These are phyloP conservation scores for Alnus rubra DNA, from an alignment of 306 rosid genomes.

Conservation along the genomic window DNA sequence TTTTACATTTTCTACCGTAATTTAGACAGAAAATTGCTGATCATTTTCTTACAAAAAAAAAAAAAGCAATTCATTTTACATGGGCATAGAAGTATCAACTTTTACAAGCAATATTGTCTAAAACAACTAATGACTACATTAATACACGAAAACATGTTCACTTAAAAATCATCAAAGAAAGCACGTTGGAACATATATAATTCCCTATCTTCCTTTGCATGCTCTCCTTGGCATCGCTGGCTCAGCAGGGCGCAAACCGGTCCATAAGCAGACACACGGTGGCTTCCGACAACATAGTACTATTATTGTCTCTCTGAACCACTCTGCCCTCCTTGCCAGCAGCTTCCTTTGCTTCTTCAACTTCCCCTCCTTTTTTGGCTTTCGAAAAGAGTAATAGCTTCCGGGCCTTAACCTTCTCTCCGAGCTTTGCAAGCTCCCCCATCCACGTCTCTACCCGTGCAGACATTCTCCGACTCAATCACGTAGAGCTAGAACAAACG, in stretches of 20 bases:
- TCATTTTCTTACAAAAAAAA: too few species aligned
- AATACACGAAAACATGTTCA: background rate
- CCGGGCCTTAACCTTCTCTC: slow-evolving; percentile 44
- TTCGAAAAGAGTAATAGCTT: slow-evolving; percentile 29
- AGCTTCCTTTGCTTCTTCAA: slow-evolving; percentile 19
- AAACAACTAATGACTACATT: background rate
- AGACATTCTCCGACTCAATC: slow-evolving; percentile 36
- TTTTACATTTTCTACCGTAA: too few species aligned
- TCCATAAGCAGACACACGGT: slow-evolving; percentile 78
- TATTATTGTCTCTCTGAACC: slow-evolving; percentile 17
- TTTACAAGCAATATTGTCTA: background rate
- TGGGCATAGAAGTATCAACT: background rate
- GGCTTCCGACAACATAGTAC: slow-evolving; percentile 59
- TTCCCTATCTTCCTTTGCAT: background rate
- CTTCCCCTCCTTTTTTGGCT: slow-evolving; percentile 38
- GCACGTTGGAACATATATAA: background rate
- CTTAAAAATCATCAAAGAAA: background rate
- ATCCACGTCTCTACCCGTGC: slow-evolving; percentile 65
- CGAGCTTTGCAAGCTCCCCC: slow-evolving; percentile 63
- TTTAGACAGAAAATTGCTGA: too few species aligned
- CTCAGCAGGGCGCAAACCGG: slow-evolving; percentile 79
- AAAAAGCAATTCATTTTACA: slow-evolving; percentile 6
- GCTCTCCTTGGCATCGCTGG: background rate
- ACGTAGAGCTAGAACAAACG: background rate
- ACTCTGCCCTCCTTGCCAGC: slow-evolving; percentile 13